phyloP scores from a whole-genome alignment of 345 rosid species.

The Cardamine occulta region DNA sequence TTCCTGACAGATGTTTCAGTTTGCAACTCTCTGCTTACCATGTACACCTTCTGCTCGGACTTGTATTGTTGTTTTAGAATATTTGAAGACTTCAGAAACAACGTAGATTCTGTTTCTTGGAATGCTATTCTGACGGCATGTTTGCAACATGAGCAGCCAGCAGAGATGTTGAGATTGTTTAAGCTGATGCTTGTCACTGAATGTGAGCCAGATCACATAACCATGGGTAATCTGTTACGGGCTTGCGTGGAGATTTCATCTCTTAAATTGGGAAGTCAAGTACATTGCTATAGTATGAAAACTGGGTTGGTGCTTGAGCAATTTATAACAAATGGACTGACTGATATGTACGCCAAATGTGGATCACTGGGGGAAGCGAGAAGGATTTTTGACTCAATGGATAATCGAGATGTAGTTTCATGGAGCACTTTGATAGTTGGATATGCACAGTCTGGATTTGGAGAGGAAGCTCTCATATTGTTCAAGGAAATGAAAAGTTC shows the following conservation, averaged over 20 bases:
- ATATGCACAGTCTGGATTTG: slow-evolving; percentile 75
- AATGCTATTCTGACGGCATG: slow-evolving; percentile 71
- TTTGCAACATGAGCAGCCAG: slow-evolving; percentile 55
- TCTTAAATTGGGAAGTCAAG: slow-evolving; percentile 65
- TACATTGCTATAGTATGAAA: slow-evolving; percentile 61
- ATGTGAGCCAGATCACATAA: slow-evolving; percentile 58
- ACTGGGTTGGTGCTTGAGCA: slow-evolving; percentile 53
- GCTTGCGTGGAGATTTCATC: slow-evolving; percentile 73
- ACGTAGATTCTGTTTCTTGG: slow-evolving; percentile 70
- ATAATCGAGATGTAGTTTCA: slow-evolving; percentile 62
- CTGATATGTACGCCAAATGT: slow-evolving; percentile 79
- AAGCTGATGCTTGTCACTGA: slow-evolving; percentile 56
- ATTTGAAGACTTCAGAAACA: slow-evolving; percentile 56
- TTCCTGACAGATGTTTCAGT: slow-evolving; percentile 48
- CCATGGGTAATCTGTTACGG: slow-evolving; percentile 53
- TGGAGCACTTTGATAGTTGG: slow-evolving; percentile 80
- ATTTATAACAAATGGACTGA: slow-evolving; percentile 56
- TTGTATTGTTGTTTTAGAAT: slow-evolving; percentile 49
- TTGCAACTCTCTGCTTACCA: slow-evolving; percentile 59
- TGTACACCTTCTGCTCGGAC: slow-evolving; percentile 59
- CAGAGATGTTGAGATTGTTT: slow-evolving; percentile 61
- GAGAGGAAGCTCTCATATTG: slow-evolving; percentile 64
- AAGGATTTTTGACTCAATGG: slow-evolving; percentile 57
- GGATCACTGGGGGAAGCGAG: slow-evolving; percentile 62
- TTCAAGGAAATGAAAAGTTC: slow-evolving; percentile 59